phyloP scores from a whole-genome alignment of 768 basidiomycete genomes.

The Kwoniella sp. region DNA sequence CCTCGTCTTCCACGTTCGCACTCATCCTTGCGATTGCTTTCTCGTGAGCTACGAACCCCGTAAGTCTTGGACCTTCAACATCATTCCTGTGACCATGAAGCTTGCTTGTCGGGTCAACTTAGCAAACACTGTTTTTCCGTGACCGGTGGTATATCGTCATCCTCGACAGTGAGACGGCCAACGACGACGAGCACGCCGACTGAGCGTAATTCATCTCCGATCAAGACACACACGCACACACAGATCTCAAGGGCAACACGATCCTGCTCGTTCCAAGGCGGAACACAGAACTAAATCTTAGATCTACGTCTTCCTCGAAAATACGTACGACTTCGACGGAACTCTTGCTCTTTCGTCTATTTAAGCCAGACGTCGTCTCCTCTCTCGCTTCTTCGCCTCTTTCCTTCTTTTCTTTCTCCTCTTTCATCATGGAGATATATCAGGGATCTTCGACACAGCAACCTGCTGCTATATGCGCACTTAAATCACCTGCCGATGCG shows the following conservation, averaged over 20 bases:
- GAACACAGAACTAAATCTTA: too few relatives aligned
- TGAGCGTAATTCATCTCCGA: too few relatives aligned
- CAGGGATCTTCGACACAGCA: conserved; percentile 45
- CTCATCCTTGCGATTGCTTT: background rate
- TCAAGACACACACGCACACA: too few relatives aligned
- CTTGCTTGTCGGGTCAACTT: background rate
- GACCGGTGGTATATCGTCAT: too few relatives aligned
- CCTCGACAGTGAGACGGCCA: too few relatives aligned
- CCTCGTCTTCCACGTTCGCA: background rate
- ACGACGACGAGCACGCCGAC: too few relatives aligned
- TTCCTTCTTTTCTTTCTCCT: background rate
- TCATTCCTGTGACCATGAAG: background rate
- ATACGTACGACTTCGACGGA: background rate
- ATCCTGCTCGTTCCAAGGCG: too few relatives aligned
- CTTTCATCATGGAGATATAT: conserved; percentile 25
- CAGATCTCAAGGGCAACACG: too few relatives aligned
- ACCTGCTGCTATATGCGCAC: conserved; percentile 49
- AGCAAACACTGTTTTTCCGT: too few relatives aligned
- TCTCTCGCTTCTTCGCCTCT: background rate
- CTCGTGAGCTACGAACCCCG: background rate
- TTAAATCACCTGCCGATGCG: conserved; percentile 52
- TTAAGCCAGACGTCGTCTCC: background rate
- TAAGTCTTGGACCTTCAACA: background rate
- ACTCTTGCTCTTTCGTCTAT: background rate
- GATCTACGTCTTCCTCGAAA: background rate